Conservation (phyloP, 202 grass and related monocot species). For the Cymbopogon flexuosus region DNA sequence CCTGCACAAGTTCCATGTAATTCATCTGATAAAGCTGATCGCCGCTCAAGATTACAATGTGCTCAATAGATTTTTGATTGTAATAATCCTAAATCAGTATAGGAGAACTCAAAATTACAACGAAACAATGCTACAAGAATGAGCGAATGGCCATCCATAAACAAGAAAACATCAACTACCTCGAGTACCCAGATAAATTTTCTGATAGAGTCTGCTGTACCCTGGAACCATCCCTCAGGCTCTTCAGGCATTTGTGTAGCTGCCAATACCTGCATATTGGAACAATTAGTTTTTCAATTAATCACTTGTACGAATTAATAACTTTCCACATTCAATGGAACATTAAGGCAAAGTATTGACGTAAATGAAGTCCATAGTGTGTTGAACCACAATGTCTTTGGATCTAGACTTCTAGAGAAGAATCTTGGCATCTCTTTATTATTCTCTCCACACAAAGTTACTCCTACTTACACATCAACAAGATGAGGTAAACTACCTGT, state of each 20-base stretch:
- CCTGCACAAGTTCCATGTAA: conserved; percentile 80
- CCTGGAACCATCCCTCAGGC: conserved; percentile 67
- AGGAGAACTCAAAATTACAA: neutral
- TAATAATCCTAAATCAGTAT: conserved; percentile 52
- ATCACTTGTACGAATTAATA: neutral
- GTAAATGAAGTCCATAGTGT: neutral
- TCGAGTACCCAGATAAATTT: conserved; percentile 82
- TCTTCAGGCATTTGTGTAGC: conserved; percentile 69
- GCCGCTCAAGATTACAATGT: conserved; percentile 62
- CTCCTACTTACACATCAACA: neutral
- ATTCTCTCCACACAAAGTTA: neutral
- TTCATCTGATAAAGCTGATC: conserved; percentile 80
- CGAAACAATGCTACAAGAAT: conserved; percentile 1
- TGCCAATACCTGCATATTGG: conserved; percentile 55
- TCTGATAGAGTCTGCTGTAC: conserved; percentile 76
- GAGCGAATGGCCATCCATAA: neutral
- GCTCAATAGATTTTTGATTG: conserved; percentile 57
- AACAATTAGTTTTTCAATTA: neutral
- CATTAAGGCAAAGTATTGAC: neutral
- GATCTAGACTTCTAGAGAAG: neutral
- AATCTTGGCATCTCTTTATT: neutral
- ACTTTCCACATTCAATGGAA: neutral
- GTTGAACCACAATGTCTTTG: neutral
- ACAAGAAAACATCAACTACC: conserved; percentile 37
- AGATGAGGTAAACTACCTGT: conserved; percentile 44